A percentile compares a stretch with the other conserved stretches of the same genome.
phyloP scores from a whole-genome alignment of 1,139 yeast species.

The Hyphopichia wangnamkhiaoensis region DNA sequence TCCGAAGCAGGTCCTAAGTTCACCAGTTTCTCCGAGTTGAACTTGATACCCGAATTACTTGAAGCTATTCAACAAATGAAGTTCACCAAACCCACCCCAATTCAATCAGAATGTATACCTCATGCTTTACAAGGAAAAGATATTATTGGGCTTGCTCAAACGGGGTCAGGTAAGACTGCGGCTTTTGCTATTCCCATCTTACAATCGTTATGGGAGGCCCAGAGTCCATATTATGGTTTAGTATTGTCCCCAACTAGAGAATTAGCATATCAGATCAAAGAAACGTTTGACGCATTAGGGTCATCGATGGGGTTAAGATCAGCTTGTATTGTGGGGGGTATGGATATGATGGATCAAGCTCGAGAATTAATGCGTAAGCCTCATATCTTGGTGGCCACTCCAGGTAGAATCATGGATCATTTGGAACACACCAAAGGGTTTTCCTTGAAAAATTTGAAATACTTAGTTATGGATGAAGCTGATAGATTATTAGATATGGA shows the following conservation, averaged over 20 bases:
- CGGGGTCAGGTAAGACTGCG: slow-evolving; percentile 86
- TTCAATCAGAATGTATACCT: slow-evolving; percentile 89
- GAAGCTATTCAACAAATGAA: slow-evolving; percentile 75
- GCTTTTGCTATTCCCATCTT: slow-evolving; percentile 89
- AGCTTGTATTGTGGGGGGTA: slow-evolving; percentile 92
- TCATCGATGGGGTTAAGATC: slow-evolving; percentile 85
- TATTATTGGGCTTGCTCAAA: slow-evolving; percentile 79
- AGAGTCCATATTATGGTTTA: slow-evolving; percentile 83
- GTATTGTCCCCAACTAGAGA: slow-evolving; percentile 97
- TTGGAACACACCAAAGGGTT: slow-evolving; percentile 94
- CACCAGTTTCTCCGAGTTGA: slow-evolving; percentile 49
- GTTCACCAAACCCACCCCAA: slow-evolving; percentile 78
- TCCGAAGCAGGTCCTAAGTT: slow-evolving; percentile 33
- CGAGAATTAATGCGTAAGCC: slow-evolving; percentile 92
- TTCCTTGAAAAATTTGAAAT: slow-evolving; percentile 74
- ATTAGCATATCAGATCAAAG: slow-evolving; percentile 92
- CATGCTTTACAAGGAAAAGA: slow-evolving; percentile 86
- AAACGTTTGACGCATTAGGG: slow-evolving; percentile 93
- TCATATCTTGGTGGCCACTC: slow-evolving; percentile 89
- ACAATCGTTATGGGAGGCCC: slow-evolving; percentile 87
- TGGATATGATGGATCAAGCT: slow-evolving; percentile 98
- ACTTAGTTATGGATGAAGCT: slow-evolving; percentile 94
- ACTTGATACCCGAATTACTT: slow-evolving; percentile 76
- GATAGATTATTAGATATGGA: slow-evolving; percentile 95
- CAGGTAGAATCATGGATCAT: slow-evolving; percentile 83